phyloP scores from a whole-genome alignment of 768 basidiomycete species.

The Amanita thiersii region DNA sequence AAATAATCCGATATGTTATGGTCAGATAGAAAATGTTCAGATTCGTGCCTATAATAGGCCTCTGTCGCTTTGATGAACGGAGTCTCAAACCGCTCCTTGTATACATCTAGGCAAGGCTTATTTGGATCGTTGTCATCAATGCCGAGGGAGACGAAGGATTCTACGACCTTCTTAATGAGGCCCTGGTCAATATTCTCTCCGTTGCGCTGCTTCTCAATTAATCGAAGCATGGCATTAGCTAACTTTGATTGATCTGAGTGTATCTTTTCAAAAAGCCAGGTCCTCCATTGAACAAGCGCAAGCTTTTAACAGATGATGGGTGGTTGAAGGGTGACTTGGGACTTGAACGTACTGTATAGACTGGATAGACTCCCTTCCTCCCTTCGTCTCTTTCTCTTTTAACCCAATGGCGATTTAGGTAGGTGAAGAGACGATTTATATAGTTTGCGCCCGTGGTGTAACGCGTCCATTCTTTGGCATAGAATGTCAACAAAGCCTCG shows the following conservation, averaged over 20 bases:
- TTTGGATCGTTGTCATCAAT: conserved; percentile 89
- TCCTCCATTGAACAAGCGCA: conserved; percentile 93
- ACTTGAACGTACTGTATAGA: conserved; percentile 73
- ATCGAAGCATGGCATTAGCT: conserved; percentile 76
- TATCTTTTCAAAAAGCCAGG: conserved; percentile 83
- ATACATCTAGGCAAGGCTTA: conserved; percentile 89
- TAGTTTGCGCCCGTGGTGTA: conserved; percentile 97
- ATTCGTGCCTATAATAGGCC: conserved; percentile 88
- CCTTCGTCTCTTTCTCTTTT: conserved; percentile 97
- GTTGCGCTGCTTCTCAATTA: conserved; percentile 91
- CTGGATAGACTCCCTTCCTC: conserved; percentile 86
- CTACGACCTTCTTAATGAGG: conserved; percentile 89
- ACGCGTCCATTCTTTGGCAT: conserved; percentile 89
- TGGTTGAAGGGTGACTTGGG: conserved; percentile 1
- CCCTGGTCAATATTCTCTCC: conserved; percentile 92
- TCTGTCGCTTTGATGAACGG: conserved; percentile 88
- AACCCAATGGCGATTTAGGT: conserved; percentile 99
- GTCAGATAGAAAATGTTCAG: conserved; percentile 79
- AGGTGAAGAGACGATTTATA: conserved; percentile 95
- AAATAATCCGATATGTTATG: conserved; percentile 92
- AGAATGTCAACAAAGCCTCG: conserved; percentile 83
- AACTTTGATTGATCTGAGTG: conserved; percentile 78
- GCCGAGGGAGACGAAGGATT: conserved; percentile 92
- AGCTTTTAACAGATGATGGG: conserved; percentile 46
- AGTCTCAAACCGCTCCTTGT: conserved; percentile 82